Evolutionary conservation across 2,329 filamentous ascomycete genomes (phyloP), one percentile per base, ranked within the genome.

Genomic region (Diaporthe velutina): DNA sequence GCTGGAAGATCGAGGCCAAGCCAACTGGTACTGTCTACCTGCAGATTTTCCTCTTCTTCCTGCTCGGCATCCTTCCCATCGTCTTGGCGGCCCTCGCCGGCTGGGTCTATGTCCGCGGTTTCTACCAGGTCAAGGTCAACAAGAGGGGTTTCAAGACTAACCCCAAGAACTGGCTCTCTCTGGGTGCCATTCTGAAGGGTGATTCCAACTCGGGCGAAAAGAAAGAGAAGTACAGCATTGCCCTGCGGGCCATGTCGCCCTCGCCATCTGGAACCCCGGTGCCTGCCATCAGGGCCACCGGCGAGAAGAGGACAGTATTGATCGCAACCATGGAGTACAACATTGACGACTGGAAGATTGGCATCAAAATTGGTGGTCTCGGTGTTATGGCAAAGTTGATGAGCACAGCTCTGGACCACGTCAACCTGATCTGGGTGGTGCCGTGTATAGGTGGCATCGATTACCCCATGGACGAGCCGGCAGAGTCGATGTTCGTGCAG

Each of bases 261-360:
- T 76, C 75, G 10, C 68, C 75, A 25, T 55, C 73, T 12, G 64
- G 64, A 8, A 76, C 75, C 8, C 70, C 73, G 2, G 61, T 80
- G 17, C 73, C 77, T 22, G 76, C 73, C 45, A 77, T 76, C 57
- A 74, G 73, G 54, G 54, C 68, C 9, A 35, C 68, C 9, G 75
- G 75, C 17, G 75, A 76, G 68, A 76, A 66, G 73, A 76, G 89
- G n/a, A 92, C 88, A 42, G 89, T 93, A 2, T 86, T 93, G 30
- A 92, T 93, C 71, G 92, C 91, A 17, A 93, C 92, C 9, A 93
- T 93, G 90, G 92, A 93, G 81, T 93, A 93, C 82, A 91, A 93
- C 76, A 93, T 93, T 75, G 90, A 92, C 73, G 92, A 93, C 79
- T 93, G 92, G 90, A 87, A 83, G 6, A 91, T 93, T 83, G 93